Conservation (phyloP, 1,139 yeast species). For the Saccharomyces hybrid region DNA sequence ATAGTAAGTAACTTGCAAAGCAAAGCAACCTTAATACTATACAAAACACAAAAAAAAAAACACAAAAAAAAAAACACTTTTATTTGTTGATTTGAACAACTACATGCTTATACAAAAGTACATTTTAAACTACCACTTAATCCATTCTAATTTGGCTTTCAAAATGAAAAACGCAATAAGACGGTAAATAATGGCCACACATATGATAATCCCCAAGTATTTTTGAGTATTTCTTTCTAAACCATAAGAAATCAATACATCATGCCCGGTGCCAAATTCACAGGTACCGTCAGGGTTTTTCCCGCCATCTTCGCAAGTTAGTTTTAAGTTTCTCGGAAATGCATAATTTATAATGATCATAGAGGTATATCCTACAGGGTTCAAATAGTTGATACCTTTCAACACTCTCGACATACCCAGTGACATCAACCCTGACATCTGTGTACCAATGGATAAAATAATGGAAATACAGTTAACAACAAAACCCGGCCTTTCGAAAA, state of each 20-base stretch:
- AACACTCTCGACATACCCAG: conserved; percentile 63
- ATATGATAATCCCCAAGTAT: conserved; percentile 34
- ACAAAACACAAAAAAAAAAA: neutral
- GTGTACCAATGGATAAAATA: conserved; percentile 57
- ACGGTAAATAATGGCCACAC: conserved; percentile 36
- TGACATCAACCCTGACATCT: conserved; percentile 86
- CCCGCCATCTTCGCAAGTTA: conserved; percentile 41
- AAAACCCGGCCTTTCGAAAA: conserved; percentile 68
- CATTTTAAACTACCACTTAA: conserved; percentile 13
- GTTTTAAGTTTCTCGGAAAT: conserved; percentile 35
- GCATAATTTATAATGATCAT: conserved; percentile 46
- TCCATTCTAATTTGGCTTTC: conserved; percentile 31
- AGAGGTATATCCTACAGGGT: conserved; percentile 66
- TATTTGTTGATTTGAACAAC: neutral
- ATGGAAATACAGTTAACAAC: conserved; percentile 67
- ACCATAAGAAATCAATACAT: conserved; percentile 41
- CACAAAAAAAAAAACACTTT: neutral
- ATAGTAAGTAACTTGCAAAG: neutral
- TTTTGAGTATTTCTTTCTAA: conserved; percentile 32
- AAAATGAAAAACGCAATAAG: conserved; percentile 34
- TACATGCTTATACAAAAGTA: neutral
- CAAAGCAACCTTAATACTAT: neutral
- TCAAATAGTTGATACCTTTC: conserved; percentile 60
- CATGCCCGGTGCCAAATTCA: conserved; percentile 41
- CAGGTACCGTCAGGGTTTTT: conserved; percentile 33